phyloP scores from a whole-genome alignment of 164 flowering plant genomes.

The Aristolochia californica region DNA sequence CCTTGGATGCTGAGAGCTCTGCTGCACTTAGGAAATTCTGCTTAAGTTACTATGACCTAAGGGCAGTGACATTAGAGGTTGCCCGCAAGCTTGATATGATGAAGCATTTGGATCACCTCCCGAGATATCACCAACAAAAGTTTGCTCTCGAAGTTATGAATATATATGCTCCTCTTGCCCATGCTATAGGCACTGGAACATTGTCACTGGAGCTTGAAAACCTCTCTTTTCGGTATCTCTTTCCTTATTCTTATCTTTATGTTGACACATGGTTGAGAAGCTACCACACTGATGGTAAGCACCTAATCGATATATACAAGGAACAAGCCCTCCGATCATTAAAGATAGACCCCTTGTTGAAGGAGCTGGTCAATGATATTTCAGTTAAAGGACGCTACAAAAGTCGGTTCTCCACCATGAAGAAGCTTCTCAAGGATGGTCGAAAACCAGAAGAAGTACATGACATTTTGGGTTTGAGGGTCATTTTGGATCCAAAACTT shows the following conservation, averaged over 20 bases:
- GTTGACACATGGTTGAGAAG: constrained; percentile 74
- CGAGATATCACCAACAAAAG: constrained; percentile 63
- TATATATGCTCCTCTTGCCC: constrained; percentile 77
- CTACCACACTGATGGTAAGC: constrained; percentile 52
- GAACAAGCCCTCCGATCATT: constrained; percentile 46
- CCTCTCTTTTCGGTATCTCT: constrained; percentile 65
- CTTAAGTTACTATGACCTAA: constrained; percentile 62
- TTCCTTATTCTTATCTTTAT: constrained; percentile 76
- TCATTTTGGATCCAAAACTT: constrained; percentile 49
- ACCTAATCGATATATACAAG: constrained; percentile 51
- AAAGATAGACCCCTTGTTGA: constrained; percentile 35
- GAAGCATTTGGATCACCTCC: constrained; percentile 69
- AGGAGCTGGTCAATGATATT: constrained; percentile 46
- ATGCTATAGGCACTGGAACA: constrained; percentile 51
- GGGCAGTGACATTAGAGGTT: constrained; percentile 72
- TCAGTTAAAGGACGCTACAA: constrained; percentile 71
- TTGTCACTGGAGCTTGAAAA: constrained; percentile 77
- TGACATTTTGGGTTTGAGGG: constrained; percentile 69
- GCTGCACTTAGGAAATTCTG: constrained; percentile 69
- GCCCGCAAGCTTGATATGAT: constrained; percentile 67
- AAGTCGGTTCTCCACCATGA: constrained; percentile 91
- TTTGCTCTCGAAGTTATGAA: constrained; percentile 69
- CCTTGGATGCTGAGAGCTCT: constrained; percentile 57
- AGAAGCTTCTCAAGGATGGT: constrained; percentile 78
- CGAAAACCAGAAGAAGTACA: constrained; percentile 72